Evolutionary conservation across 352 stramenopile genomes (phyloP).

Genomic region (Pelagophyceae sp.): DNA sequence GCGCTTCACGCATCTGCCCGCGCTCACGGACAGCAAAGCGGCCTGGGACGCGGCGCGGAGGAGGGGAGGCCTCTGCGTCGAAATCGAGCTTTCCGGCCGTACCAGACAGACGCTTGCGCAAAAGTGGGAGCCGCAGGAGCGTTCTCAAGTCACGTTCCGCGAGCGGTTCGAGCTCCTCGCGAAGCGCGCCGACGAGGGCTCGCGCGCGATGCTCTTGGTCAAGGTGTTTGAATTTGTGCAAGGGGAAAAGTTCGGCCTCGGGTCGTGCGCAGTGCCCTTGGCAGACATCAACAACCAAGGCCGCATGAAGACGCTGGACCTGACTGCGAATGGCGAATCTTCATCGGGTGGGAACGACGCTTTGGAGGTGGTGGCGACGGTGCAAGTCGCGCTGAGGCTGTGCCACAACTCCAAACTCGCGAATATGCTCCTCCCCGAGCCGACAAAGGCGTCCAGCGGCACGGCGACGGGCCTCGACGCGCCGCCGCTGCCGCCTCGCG

Average conservation of each 20-base stretch:
- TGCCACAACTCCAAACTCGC: background rate
- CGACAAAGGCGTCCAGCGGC: too few species aligned
- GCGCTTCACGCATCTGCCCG: background rate
- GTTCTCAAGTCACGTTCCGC: background rate
- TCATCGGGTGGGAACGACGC: too few species aligned
- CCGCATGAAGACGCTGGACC: background rate
- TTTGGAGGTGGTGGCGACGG: background rate
- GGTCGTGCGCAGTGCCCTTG: background rate
- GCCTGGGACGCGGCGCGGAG: too few species aligned
- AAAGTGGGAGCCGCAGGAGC: background rate
- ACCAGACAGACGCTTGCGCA: background rate
- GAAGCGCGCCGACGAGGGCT: background rate
- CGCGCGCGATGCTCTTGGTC: background rate
- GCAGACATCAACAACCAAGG: background rate
- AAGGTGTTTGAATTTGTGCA: background rate
- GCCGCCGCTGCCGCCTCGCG: background rate
- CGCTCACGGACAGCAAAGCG: background rate
- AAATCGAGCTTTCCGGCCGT: background rate
- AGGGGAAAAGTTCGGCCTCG: background rate
- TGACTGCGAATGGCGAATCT: too few species aligned
- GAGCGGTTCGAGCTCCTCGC: background rate
- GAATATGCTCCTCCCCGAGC: background rate
- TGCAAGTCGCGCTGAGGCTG: background rate
- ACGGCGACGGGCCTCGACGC: background rate
- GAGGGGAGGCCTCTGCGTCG: background rate